These are phyloP conservation scores for Gremmenia infestans DNA, from an alignment of 2,329 filamentous ascomycete species.

Conservation along the genomic window DNA sequence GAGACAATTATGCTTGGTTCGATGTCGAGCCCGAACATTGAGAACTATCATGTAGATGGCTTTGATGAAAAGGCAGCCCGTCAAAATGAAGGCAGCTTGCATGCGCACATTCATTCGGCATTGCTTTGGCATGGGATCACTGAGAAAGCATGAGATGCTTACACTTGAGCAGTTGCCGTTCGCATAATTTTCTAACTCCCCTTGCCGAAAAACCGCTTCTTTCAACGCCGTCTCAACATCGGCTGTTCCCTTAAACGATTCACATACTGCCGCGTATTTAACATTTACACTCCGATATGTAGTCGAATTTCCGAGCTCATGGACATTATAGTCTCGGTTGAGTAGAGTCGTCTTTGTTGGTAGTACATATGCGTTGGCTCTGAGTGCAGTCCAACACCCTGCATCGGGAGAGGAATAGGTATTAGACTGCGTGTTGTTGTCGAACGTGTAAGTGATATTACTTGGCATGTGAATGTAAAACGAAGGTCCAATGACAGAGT, in stretches of 20 bases:
- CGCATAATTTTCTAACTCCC: not conserved
- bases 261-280: slow-evolving; percentile 9
- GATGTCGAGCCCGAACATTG: slow-evolving; percentile 11
- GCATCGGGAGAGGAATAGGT: not conserved
- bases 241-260: slow-evolving; percentile 1
- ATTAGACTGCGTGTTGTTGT: not conserved
- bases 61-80: slow-evolving; percentile 19
- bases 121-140: slow-evolving; percentile 5
- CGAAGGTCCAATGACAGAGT: slow-evolving; percentile 18
- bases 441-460: not conserved
- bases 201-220: not conserved
- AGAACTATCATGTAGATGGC: slow-evolving; percentile 20
- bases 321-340: not conserved
- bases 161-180: slow-evolving; percentile 5
- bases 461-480: slow-evolving; percentile 18
- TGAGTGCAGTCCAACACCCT: slow-evolving; percentile 16
- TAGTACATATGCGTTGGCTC: slow-evolving; percentile 11
- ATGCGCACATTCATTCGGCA: slow-evolving; percentile 19
- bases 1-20: slow-evolving; percentile 14
- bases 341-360: slow-evolving; percentile 3
- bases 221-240: not conserved
- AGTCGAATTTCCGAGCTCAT: slow-evolving; percentile 8
- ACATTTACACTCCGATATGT: slow-evolving; percentile 12
- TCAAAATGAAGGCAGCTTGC: slow-evolving; percentile 20
- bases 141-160: slow-evolving; percentile 1